Evolutionary conservation across 2,329 filamentous ascomycete species (phyloP).

Genomic region (Purpureocillium lavendulum): DNA sequence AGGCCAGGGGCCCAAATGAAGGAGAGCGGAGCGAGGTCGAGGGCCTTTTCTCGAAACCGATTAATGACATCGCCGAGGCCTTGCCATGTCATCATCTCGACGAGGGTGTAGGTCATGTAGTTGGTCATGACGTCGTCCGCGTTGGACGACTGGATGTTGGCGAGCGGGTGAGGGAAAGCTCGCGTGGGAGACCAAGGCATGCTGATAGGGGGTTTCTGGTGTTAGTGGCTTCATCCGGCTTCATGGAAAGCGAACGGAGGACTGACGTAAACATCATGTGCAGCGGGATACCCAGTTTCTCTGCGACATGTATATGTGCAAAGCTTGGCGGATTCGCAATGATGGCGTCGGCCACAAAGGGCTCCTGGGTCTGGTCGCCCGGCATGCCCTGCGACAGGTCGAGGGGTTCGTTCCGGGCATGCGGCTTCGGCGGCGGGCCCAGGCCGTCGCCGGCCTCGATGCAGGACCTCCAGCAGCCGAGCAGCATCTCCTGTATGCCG

Average conservation of each 20-base stretch:
- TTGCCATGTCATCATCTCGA: slow-evolving; percentile 92
- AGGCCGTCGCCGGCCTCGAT: slow-evolving; percentile 67
- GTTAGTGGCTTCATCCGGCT: too few species aligned
- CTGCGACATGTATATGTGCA: slow-evolving; percentile 66
- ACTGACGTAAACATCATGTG: slow-evolving; percentile 87
- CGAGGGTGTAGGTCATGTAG: slow-evolving; percentile 73
- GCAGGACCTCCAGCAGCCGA: slow-evolving; percentile 81
- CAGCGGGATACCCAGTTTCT: slow-evolving; percentile 65
- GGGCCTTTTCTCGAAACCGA: slow-evolving; percentile 64
- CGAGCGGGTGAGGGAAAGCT: slow-evolving; percentile 77
- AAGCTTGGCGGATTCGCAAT: slow-evolving; percentile 74
- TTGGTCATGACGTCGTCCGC: slow-evolving; percentile 72
- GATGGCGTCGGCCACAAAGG: slow-evolving; percentile 78
- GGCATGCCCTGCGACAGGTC: slow-evolving; percentile 22
- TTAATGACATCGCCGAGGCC: slow-evolving; percentile 89
- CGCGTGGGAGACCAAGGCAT: slow-evolving; percentile 90
- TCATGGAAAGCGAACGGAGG: too few species aligned
- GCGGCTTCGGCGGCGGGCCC: slow-evolving; percentile 38
- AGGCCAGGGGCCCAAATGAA: slow-evolving; percentile 78
- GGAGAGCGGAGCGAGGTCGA: slow-evolving; percentile 71
- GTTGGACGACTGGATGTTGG: slow-evolving; percentile 70
- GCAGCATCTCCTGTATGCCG: slow-evolving; percentile 71
- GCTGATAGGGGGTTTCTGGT: slow-evolving; percentile 49
- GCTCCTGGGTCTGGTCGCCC: slow-evolving; percentile 36
- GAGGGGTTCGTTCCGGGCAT: slow-evolving; percentile 37